These are phyloP conservation scores for Aciculosporium take DNA, from an alignment of 2,329 filamentous ascomycete species.

Conservation along the genomic window DNA sequence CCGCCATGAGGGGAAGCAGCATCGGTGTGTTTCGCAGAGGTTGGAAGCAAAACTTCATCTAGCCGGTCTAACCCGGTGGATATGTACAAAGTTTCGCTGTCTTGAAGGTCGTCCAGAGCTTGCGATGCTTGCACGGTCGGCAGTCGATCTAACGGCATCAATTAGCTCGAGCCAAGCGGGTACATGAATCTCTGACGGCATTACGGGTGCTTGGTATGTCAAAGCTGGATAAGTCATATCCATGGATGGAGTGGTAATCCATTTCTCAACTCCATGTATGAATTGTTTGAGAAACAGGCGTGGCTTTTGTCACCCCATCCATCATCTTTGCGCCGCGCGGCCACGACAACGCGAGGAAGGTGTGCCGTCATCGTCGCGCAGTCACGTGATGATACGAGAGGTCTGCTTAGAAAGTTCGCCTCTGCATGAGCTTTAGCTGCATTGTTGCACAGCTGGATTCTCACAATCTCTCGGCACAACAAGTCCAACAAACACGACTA, in stretches of 20 bases:
- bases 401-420: neutral
- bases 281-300: neutral
- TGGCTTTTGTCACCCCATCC: neutral
- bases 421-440: neutral
- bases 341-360: neutral
- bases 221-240: slow-evolving; percentile 47
- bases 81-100: slow-evolving; percentile 34
- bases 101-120: slow-evolving; percentile 46
- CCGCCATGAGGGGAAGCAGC: slow-evolving; percentile 30
- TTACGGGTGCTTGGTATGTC: slow-evolving; percentile 38
- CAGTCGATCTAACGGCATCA: slow-evolving; percentile 46
- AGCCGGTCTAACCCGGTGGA: slow-evolving; percentile 41
- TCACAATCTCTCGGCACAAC: too few relatives aligned
- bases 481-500: neutral
- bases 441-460: too few relatives aligned
- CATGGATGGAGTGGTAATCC: slow-evolving; percentile 46
- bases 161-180: neutral
- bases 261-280: slow-evolving; percentile 23
- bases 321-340: slow-evolving; percentile 1
- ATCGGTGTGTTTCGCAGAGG: slow-evolving; percentile 6
- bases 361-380: neutral
- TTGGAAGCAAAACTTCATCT: slow-evolving; percentile 29
- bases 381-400: neutral
- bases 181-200: neutral
- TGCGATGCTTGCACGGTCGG: slow-evolving; percentile 65